These are phyloP conservation scores for Dothideomycetes sp. DNA, from an alignment of 2,329 filamentous ascomycete genomes.

Conservation along the genomic window DNA sequence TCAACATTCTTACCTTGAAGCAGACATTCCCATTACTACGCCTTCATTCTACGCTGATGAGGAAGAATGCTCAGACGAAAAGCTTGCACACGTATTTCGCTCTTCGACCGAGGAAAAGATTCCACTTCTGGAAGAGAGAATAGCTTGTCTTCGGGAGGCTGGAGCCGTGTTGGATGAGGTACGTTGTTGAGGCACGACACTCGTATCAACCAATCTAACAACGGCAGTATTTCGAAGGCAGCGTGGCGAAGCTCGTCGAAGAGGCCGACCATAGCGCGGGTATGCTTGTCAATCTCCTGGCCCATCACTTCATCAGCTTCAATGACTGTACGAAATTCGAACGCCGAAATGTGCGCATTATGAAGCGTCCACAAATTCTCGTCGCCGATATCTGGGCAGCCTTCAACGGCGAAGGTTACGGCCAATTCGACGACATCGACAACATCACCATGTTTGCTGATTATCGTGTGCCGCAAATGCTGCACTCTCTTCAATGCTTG, in stretches of 20 bases:
- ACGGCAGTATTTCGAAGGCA: constrained; percentile 60
- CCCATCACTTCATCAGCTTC: constrained; percentile 74
- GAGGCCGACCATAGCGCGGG: constrained; percentile 71
- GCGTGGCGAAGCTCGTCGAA: constrained; percentile 61
- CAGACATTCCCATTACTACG: constrained; percentile 78
- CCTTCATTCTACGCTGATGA: constrained; percentile 77
- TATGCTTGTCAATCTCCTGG: constrained; percentile 73
- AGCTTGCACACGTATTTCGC: constrained; percentile 68
- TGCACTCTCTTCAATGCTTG: constrained; percentile 71
- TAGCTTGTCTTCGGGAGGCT: constrained; percentile 72
- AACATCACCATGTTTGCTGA: constrained; percentile 97
- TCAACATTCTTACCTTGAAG: background rate
- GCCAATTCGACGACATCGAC: constrained; percentile 79
- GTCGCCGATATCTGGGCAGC: constrained; percentile 96
- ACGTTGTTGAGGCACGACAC: constrained; percentile 15
- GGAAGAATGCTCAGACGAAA: constrained; percentile 54
- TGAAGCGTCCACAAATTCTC: constrained; percentile 92
- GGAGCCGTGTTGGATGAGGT: constrained; percentile 70
- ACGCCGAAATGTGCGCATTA: constrained; percentile 63
- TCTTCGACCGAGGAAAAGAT: constrained; percentile 81
- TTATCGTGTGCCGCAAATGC: constrained; percentile 90
- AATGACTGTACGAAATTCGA: constrained; percentile 70
- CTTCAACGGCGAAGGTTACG: constrained; percentile 71
- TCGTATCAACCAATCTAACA: constrained; percentile 1
- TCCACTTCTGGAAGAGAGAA: constrained; percentile 67